These are phyloP conservation scores for Cardamine resedifolia DNA, from an alignment of 345 rosid species.

Conservation along the genomic window DNA sequence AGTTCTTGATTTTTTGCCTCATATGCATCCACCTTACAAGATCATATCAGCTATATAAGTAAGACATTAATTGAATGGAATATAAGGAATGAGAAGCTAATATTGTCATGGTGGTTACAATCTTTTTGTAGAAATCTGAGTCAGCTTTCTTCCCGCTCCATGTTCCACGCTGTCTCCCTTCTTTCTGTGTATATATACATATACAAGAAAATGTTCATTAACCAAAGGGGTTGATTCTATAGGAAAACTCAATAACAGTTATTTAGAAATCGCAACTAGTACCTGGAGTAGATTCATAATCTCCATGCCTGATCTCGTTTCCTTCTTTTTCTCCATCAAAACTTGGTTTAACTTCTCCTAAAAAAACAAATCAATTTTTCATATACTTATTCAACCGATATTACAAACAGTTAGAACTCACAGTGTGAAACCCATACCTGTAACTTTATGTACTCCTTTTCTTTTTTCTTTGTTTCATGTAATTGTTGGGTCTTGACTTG, in stretches of 20 bases:
- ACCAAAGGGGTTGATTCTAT: not conserved
- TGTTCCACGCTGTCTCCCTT: slow-evolving; percentile 97
- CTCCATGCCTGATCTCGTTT: slow-evolving; percentile 97
- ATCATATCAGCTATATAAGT: slow-evolving; percentile 1
- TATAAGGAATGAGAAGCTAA: not conserved
- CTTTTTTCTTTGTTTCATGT: slow-evolving; percentile 97
- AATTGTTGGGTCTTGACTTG: slow-evolving; percentile 98
- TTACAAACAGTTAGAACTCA: not conserved
- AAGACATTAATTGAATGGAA: not conserved
- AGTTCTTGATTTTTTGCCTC: slow-evolving; percentile 93
- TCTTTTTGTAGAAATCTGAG: slow-evolving; percentile 90
- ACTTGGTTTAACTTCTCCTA: slow-evolving; percentile 98
- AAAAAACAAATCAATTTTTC: not conserved
- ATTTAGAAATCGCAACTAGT: slow-evolving; percentile 12
- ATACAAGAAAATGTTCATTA: slow-evolving; percentile 19
- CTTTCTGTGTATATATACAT: slow-evolving; percentile 60
- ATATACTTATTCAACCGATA: not conserved
- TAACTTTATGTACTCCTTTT: slow-evolving; percentile 93
- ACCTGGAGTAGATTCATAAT: slow-evolving; percentile 99
- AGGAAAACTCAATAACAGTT: not conserved
- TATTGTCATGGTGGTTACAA: slow-evolving; percentile 50
- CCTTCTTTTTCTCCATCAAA: slow-evolving; percentile 98
- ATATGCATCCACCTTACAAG: slow-evolving; percentile 84
- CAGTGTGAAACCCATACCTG: slow-evolving; percentile 50
- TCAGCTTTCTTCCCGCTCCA: slow-evolving; percentile 99